These are phyloP conservation scores for Diutina sp. DNA, from an alignment of 1,139 yeast genomes.

Conservation along the genomic window DNA sequence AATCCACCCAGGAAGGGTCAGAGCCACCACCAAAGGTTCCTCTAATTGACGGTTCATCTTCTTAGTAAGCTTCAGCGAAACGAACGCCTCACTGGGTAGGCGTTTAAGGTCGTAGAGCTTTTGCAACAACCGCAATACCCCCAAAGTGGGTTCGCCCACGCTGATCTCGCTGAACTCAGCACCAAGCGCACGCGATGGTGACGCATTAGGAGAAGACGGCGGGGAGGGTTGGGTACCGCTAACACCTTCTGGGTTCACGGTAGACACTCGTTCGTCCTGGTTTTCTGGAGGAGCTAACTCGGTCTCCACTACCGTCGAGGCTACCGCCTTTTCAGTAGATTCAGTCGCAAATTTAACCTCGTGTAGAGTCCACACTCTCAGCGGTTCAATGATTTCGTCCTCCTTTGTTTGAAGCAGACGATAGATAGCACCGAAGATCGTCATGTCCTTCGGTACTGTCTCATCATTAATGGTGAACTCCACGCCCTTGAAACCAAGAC, in stretches of 20 bases:
- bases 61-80: conserved; percentile 76
- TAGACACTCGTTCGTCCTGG: neutral
- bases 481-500: conserved; percentile 13
- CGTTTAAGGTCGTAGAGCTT: conserved; percentile 18
- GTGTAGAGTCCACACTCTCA: neutral
- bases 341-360: neutral
- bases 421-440: conserved; percentile 72
- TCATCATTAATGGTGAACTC: conserved; percentile 57
- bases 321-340: neutral
- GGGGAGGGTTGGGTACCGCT: neutral
- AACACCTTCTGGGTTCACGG: neutral
- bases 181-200: neutral
- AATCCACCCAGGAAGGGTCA: conserved; percentile 82
- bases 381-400: conserved; percentile 19
- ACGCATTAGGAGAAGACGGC: neutral
- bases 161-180: neutral
- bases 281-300: neutral
- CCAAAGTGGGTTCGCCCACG: neutral
- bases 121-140: neutral
- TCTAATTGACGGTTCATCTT: conserved; percentile 80
- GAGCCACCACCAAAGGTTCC: conserved; percentile 79
- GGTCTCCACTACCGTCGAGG: neutral
- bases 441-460: conserved; percentile 52
- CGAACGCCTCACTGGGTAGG: conserved; percentile 25
- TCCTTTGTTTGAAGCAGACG: conserved; percentile 31